Base-by-base conservation (phyloP, 148 eudicot species). In the Spergularia bocconei region DNA sequence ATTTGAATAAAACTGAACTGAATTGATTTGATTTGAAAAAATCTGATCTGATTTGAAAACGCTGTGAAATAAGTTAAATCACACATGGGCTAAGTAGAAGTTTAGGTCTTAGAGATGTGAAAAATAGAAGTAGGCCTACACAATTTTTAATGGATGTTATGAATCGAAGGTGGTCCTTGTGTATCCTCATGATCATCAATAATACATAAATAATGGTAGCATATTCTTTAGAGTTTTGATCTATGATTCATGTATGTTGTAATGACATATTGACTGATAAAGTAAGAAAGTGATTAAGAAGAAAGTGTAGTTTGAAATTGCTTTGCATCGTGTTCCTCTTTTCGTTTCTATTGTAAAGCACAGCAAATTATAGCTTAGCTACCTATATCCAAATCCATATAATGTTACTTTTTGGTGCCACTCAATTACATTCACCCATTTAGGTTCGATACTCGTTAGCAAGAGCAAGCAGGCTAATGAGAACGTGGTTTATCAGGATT, bases 281-380 rank as follows among this genome's bases (percentile, higher is more conserved):
- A 64, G 63, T 20, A 6, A 55, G 72, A 50, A 36, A 73, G 53
- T 55, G 58, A 71, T 63, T 71, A 75, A 74, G 52, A 66, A 66
- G 52, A 66, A 65, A 36, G 58, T 14, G n/a, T 25, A 67, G 13
- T 73, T 74, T 74, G 36, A 54, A 59, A 16, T 15, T 71, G 59
- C 77, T 73, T 73, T 73, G 81, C 77, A 79, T 73, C 73, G 5
- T 73, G 77, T 67, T 79, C 77, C 39, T n/a, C 68, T 79, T 79
- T 67, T 66, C 47, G 16, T 73, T 67, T 67, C 23, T 68, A 17
- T 71, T 36, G 47, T 78, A 78, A 71, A 70, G 69, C 53, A 70
- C 51, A 12, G 16, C 38, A 61, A 61, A 62, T 29, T 23, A 23
- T 23, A 23, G 67, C 75, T 20, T 11, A n/a, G 53, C 23, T 17